Evolutionary conservation across 73 alveolate species (phyloP).

Genomic region (Paramecium tetraurelia): DNA sequence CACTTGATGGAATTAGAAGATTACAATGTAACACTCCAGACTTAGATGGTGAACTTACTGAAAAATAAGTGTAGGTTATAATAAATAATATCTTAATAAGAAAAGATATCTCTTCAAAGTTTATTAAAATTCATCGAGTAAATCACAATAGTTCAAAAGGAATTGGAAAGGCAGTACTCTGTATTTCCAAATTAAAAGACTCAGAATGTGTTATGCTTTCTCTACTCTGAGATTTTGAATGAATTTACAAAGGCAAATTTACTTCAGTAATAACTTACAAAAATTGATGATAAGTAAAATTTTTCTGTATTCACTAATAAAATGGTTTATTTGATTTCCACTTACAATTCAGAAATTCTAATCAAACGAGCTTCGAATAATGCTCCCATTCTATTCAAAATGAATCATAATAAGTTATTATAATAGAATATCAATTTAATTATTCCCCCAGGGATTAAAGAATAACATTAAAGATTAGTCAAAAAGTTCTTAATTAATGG

Average conservation of each 20-base stretch:
- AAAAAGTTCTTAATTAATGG: background rate
- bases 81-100: background rate
- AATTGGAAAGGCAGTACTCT: background rate
- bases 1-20: background rate
- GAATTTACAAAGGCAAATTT: background rate
- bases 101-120: background rate
- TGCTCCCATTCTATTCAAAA: background rate
- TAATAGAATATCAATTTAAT: background rate
- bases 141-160: background rate
- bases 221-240: background rate
- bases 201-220: background rate
- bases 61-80: background rate
- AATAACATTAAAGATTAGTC: background rate
- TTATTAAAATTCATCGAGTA: background rate
- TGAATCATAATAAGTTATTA: background rate
- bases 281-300: background rate
- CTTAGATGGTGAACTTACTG: background rate
- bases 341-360: background rate
- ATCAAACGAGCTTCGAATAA: background rate
- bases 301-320: background rate
- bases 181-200: background rate
- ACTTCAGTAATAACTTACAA: background rate
- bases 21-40: background rate
- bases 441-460: background rate
- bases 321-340: background rate